Evolutionary conservation across 2,329 filamentous ascomycete genomes (phyloP), one percentile per base, ranked within the genome.

Genomic region (Nannizzia gypsea): DNA sequence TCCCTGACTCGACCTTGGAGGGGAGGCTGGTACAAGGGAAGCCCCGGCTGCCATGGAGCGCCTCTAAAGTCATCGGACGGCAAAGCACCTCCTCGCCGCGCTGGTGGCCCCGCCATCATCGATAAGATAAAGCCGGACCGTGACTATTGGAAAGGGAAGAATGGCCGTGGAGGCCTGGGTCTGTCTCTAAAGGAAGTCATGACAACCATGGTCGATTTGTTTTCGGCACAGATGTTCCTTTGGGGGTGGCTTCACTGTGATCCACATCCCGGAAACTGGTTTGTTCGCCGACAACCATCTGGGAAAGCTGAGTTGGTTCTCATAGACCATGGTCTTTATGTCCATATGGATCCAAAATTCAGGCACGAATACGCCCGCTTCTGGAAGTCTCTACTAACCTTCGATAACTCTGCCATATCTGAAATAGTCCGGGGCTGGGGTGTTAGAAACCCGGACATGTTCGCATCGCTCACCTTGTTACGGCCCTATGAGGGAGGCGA

Each of bases 231-330:
- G 70, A 97, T 97, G 81, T 99, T 96, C 78, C 86, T 95, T 64
- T 97, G 90, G 89, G 93, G 93, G 11, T 82, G 89, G 48, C 89
- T 97, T 0, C 92, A 99, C 76, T 96, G 92, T 75, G 93, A 99
- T 71, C 93, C 93, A 8, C 93, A 99, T 70, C 93, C 93, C 0
- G 92, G 92, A 28, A 99, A 99, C 75, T 93, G 97, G 72, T 96
- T 99, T 76, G 87, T 97, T 69, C 87, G 93, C 6, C 86, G 93
- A 6, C 79, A 89, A 15, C 88, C 90, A 0, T 85, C 81, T 48
- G 92, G 92, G n/a, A 81, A 84, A 48, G 81, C 92, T 0, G 90
- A 99, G 76, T 81, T 99, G 31, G 92, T 97, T 0, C 84, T 99
- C 38, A 96, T 99, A 70, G 93, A 99, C 73, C 93, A 99, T 73